Conservation (phyloP, 2,329 filamentous ascomycete species). For the Elsinoe perseae region DNA sequence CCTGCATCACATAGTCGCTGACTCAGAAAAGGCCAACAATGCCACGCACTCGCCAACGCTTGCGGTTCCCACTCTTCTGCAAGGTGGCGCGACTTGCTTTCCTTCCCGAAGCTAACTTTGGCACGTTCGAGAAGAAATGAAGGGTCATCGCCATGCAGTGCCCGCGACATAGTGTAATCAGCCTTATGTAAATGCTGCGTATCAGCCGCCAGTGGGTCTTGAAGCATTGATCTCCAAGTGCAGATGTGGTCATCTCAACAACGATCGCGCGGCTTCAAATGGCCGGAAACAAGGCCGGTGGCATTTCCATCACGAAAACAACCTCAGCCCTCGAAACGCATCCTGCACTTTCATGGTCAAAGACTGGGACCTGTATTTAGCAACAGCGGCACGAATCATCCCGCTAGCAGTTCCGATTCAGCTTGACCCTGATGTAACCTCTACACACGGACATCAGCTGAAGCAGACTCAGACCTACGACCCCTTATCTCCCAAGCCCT, state of each 20-base stretch:
- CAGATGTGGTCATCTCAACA: background rate
- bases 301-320: background rate
- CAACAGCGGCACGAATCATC: background rate
- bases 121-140: background rate
- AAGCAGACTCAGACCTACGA: background rate
- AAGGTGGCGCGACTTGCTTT: background rate
- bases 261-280: background rate
- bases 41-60: background rate
- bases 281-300: background rate
- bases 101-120: background rate
- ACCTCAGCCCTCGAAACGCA: too few species aligned
- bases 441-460: background rate
- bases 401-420: background rate
- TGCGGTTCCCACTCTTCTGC: background rate
- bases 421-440: background rate
- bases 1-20: background rate
- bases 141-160: background rate
- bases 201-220: background rate
- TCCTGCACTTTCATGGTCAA: background rate
- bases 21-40: background rate
- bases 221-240: background rate
- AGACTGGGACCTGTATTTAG: background rate
- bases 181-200: background rate
- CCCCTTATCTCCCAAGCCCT: background rate
- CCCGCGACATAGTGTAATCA: background rate